Evolutionary conservation across 2,329 filamentous ascomycete species (phyloP), one percentile per base, ranked within the genome.

Genomic region (Colletotrichum sp.): DNA sequence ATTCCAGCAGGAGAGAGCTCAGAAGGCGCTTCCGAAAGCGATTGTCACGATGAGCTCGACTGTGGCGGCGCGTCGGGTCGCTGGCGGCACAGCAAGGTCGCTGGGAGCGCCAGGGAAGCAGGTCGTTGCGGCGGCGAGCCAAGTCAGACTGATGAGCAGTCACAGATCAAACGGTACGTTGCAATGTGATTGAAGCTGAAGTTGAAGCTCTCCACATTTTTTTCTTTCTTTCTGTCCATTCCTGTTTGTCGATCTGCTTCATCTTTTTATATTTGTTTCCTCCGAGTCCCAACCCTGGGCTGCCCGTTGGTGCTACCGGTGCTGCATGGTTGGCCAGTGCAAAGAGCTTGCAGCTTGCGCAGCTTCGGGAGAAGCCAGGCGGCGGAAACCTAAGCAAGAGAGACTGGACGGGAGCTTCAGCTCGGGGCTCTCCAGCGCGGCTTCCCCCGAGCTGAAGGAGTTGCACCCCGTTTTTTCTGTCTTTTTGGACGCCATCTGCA

Each of bases 21-120:
- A 55, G 30, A 44, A 44, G n/a, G 26, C 34, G 26, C 36, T 32
- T 64, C 15, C 10, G 21, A 44, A 34, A 18, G 6, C 34, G 26
- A 59, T 26, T 28, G 44, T 79, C 69, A 69, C 80, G 79, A 71
- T 63, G 79, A 69, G 78, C 80, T 59, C 80, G 81, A 70, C 82
- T 83, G 55, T 79, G 65, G 70, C 64, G 34, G 64, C 70, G 34
- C 30, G 57, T 26, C 52, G 74, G 36, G 39, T 49, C 28, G 65
- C 36, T 49, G 69, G 69, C 69, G 63, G 66, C 44, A 64, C 68
- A 30, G 60, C 71, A 24, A 75, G 63, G 39, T 67, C 65, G 28
- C 68, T 78, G 13, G 57, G 66, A 62, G 52, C 68, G 49, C 44
- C 34, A 24, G 69, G 62, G 59, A 64, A 34, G 24, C 74, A 77